A percentile compares a stretch with the other conserved stretches of the same genome.
These are phyloP conservation scores for Chaetomium sp. DNA, from an alignment of 2,329 filamentous ascomycete genomes.

Conservation along the genomic window DNA sequence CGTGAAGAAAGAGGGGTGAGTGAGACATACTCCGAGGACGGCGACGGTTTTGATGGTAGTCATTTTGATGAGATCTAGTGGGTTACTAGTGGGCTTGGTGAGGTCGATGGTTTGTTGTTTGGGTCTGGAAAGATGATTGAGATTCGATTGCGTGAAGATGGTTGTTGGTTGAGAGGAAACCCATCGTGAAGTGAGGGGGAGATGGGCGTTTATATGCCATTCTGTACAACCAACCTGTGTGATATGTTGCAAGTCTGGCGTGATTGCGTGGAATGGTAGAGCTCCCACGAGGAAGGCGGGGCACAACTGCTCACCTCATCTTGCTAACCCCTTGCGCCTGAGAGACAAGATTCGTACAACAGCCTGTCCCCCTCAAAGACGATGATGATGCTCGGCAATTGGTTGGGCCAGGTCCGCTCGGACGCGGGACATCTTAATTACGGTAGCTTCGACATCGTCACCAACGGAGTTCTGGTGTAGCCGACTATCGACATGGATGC, in stretches of 20 bases:
- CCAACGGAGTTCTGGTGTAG: no score
- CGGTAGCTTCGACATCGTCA: no score
- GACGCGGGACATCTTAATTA: no score
- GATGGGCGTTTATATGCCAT: not conserved
- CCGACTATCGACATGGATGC: no score
- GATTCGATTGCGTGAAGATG: not conserved
- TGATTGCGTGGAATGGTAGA: slow-evolving; percentile 11
- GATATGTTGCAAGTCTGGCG: slow-evolving; percentile 20
- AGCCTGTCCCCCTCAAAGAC: no score
- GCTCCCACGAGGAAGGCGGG: slow-evolving; percentile 2
- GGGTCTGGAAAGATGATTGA: not conserved
- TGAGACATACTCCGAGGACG: slow-evolving; percentile 31
- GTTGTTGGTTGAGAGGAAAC: not conserved
- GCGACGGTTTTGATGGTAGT: slow-evolving; percentile 30
- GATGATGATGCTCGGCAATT: no score
- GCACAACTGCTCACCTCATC: not conserved
- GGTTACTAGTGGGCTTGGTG: not conserved
- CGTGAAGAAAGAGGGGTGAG: not conserved
- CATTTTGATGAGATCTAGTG: slow-evolving; percentile 10
- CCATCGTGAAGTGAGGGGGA: not conserved
- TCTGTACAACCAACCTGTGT: not conserved
- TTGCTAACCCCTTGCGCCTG: no score
- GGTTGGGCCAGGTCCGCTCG: no score
- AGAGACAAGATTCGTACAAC: no score
- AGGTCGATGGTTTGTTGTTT: not conserved